phyloP scores from a whole-genome alignment of 1,139 yeast species.

The Pichia sp. region DNA sequence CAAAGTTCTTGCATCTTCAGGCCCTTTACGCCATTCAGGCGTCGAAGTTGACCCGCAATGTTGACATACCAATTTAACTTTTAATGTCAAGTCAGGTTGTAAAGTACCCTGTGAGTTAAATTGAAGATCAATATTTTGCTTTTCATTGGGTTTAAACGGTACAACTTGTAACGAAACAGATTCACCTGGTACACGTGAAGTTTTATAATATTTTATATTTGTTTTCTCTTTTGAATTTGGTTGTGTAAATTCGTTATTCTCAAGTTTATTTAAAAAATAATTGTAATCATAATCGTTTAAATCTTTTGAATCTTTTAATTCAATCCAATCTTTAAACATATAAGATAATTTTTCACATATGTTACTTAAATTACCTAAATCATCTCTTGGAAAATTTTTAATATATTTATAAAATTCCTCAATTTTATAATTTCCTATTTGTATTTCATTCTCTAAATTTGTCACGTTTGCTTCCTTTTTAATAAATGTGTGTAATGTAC shows the following conservation, averaged over 20 bases:
- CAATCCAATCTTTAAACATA: conserved; percentile 12
- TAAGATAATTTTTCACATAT: conserved; percentile 2
- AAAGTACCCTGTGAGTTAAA: conserved; percentile 27
- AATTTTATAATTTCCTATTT: conserved; percentile 7
- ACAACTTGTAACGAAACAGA: conserved; percentile 25
- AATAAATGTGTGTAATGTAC: conserved; percentile 1
- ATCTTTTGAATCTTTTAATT: conserved; percentile 6
- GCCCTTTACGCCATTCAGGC: conserved; percentile 84
- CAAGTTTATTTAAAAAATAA: background rate
- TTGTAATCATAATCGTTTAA: background rate
- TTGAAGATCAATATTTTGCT: conserved; percentile 5
- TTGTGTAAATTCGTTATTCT: no score
- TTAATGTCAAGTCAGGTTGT: conserved; percentile 29
- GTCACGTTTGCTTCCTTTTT: background rate
- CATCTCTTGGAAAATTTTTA: conserved; percentile 10
- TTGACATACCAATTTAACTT: conserved; percentile 31
- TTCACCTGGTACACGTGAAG: conserved; percentile 20
- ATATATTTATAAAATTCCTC: conserved; percentile 15
- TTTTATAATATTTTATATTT: conserved; percentile 2
- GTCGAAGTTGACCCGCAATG: conserved; percentile 72
- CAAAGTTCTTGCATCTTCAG: conserved; percentile 64
- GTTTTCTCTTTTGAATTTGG: background rate
- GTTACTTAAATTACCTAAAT: conserved; percentile 6
- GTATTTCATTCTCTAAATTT: background rate
- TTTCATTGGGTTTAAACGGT: conserved; percentile 23